Evolutionary conservation across 345 rosid genomes (phyloP), one percentile per base, ranked within the genome.

Genomic region (Brassica incana): DNA sequence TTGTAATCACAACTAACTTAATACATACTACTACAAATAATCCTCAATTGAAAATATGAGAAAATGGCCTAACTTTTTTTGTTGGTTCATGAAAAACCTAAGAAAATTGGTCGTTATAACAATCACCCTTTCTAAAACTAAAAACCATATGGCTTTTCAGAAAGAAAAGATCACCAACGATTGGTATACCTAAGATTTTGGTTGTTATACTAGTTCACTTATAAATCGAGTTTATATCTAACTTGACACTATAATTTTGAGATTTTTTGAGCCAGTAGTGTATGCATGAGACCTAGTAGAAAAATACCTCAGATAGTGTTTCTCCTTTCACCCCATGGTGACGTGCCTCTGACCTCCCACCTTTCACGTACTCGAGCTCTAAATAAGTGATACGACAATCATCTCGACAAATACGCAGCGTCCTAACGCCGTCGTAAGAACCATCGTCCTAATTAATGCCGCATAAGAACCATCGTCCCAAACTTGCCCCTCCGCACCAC

Each of bases 321-420:
- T 15, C 18, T 64, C 58, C 71, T 77, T 63, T 77, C 43, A n/a
- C 15, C 10, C 80, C 80, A 36, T 77, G 81, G 32, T 35, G 58
- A 50, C 5, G 50, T 3, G 23, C 50, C 45, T 32, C 69, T 1
- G 4, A 8, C n/a, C 35, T 8, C 1, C 23, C 45, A 2, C 33
- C 60, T 50, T 71, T 71, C 43, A 23, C 76, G n/a, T 77, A 77
- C 33, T 71, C 76, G 0, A 15, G 15, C 65, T 77, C 76, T 4
- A 77, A 25, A 35, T 71, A 77, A 50, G 71, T 71, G 56, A 77
- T 70, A 50, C 80, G 71, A 7, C 8, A 1, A 35, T 50, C 8
- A 77, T 70, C 80, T 70, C 50, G 30, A 71, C 58, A 5, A 70
- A 77, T 8, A 5, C 58, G 64, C 64, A 71, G 0, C 40, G 65